These are phyloP conservation scores for Rhizopogon vesiculosus DNA, from an alignment of 768 basidiomycete species.

Conservation along the genomic window DNA sequence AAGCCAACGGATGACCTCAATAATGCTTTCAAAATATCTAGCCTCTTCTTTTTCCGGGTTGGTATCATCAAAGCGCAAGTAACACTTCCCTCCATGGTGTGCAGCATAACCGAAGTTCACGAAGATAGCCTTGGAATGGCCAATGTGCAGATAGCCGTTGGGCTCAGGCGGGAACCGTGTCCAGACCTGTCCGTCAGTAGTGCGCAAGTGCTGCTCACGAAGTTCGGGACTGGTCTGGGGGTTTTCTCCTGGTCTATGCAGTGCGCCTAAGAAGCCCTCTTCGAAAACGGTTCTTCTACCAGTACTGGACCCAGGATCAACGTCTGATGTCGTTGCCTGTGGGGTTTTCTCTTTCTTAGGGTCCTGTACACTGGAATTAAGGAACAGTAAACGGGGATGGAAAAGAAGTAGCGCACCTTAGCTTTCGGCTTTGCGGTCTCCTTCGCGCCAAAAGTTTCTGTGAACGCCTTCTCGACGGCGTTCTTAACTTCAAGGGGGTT, in stretches of 20 bases:
- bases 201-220: slow-evolving; percentile 74
- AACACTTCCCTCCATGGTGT: slow-evolving; percentile 86
- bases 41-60: slow-evolving; percentile 98
- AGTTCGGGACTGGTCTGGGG: slow-evolving; percentile 77
- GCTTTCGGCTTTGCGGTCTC: slow-evolving; percentile 58
- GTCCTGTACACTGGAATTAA: slow-evolving; percentile 29
- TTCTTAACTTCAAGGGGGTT: slow-evolving; percentile 81
- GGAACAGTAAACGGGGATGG: background rate
- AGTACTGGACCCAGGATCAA: slow-evolving; percentile 28
- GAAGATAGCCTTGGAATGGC: slow-evolving; percentile 98
- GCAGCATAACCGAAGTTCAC: slow-evolving; percentile 99
- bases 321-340: slow-evolving; percentile 24
- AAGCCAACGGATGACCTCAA: slow-evolving; percentile 94
- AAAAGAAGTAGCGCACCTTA: slow-evolving; percentile 42
- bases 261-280: slow-evolving; percentile 88
- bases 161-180: slow-evolving; percentile 99
- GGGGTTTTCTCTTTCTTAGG: slow-evolving; percentile 40
- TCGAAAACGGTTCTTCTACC: slow-evolving; percentile 71
- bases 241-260: slow-evolving; percentile 94
- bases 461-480: slow-evolving; percentile 66
- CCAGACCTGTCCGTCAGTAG: slow-evolving; percentile 79
- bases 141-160: slow-evolving; percentile 93
- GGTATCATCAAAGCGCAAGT: slow-evolving; percentile 96
- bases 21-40: slow-evolving; percentile 91
- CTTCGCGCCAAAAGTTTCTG: slow-evolving; percentile 68